These are phyloP conservation scores for Scheffersomyces spartinae DNA, from an alignment of 805 yeast genomes.

Conservation along the genomic window DNA sequence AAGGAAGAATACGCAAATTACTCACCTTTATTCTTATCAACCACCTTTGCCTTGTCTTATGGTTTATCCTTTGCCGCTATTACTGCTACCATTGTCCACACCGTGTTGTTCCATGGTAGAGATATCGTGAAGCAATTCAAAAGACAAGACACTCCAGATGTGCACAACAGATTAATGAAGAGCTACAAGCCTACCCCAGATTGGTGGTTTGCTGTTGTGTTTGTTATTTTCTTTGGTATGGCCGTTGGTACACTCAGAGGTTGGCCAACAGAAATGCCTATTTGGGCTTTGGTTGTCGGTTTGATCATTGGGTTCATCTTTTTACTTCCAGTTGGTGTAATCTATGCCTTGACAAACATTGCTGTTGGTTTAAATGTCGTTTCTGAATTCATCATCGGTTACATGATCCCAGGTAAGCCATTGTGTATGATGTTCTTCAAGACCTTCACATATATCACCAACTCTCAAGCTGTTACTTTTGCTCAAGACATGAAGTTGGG, in stretches of 20 bases:
- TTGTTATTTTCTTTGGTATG: conserved; percentile 11
- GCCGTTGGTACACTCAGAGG: conserved; percentile 26
- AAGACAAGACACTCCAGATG: conserved; percentile 21
- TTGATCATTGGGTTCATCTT: conserved; percentile 26
- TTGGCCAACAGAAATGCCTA: conserved; percentile 33
- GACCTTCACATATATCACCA: conserved; percentile 36
- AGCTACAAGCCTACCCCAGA: conserved; percentile 30
- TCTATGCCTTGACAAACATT: conserved; percentile 16
- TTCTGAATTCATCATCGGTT: conserved; percentile 31
- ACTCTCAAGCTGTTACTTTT: conserved; percentile 35
- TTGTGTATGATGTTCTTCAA: conserved; percentile 37
- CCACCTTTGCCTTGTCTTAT: conserved; percentile 48
- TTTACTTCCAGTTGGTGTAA: conserved; percentile 29
- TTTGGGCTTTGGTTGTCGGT: conserved; percentile 28
- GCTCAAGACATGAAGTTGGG: conserved; percentile 38
- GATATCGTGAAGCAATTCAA: conserved; percentile 29
- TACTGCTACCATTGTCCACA: conserved; percentile 48
- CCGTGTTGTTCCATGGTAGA: conserved; percentile 43
- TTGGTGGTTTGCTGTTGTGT: conserved; percentile 29
- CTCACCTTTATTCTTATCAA: conserved; percentile 53
- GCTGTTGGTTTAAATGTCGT: conserved; percentile 31
- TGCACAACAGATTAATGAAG: conserved; percentile 46
- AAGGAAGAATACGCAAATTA: conserved; percentile 38
- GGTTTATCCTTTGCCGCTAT: conserved; percentile 51
- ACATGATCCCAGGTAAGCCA: conserved; percentile 39